Percentiles rank a stretch among this genome's conserved stretches.
Conservation (phyloP, 2,329 filamentous ascomycete genomes). For the Beauveria scarabaeidicola region DNA sequence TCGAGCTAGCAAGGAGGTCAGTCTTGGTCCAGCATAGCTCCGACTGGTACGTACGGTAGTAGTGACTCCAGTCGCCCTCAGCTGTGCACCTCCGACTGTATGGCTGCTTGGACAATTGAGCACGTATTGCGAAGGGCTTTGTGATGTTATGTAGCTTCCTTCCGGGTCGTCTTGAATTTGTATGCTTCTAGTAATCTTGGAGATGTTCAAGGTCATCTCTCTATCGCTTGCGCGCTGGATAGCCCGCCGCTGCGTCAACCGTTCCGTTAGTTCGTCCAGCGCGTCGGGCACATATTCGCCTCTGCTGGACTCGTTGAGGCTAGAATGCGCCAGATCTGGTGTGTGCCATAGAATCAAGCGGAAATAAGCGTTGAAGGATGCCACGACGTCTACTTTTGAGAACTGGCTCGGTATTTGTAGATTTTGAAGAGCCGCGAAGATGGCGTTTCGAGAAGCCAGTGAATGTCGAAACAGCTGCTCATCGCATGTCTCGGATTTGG, state of each 20-base stretch:
- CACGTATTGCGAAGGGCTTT: conserved; percentile 25
- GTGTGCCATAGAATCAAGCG: conserved; percentile 30
- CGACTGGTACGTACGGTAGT: conserved; percentile 17
- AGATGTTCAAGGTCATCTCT: conserved; percentile 27
- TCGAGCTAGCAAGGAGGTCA: neutral
- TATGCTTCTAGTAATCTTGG: conserved; percentile 27
- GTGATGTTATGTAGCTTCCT: conserved; percentile 17
- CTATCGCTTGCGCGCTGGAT: conserved; percentile 32
- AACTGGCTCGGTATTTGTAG: conserved; percentile 26
- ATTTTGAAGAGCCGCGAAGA: conserved; percentile 27
- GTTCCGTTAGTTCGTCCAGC: conserved; percentile 26
- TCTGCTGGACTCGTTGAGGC: conserved; percentile 17
- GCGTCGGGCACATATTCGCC: conserved; percentile 30
- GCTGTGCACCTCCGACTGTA: conserved; percentile 27
- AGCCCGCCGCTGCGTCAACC: conserved; percentile 25
- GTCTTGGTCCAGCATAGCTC: neutral
- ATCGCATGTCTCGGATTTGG: conserved; percentile 27
- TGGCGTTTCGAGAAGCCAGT: conserved; percentile 27
- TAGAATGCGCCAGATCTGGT: conserved; percentile 20
- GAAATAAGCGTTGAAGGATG: conserved; percentile 27
- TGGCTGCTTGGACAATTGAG: conserved; percentile 29
- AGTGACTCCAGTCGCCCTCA: conserved; percentile 19
- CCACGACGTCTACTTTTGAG: conserved; percentile 26
- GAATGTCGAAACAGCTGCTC: conserved; percentile 25
- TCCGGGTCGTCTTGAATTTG: conserved; percentile 26